Percentiles rank a stretch among this genome's conserved stretches.
Evolutionary conservation across 768 basidiomycete species (phyloP).

Genomic region (Russula olivacea): DNA sequence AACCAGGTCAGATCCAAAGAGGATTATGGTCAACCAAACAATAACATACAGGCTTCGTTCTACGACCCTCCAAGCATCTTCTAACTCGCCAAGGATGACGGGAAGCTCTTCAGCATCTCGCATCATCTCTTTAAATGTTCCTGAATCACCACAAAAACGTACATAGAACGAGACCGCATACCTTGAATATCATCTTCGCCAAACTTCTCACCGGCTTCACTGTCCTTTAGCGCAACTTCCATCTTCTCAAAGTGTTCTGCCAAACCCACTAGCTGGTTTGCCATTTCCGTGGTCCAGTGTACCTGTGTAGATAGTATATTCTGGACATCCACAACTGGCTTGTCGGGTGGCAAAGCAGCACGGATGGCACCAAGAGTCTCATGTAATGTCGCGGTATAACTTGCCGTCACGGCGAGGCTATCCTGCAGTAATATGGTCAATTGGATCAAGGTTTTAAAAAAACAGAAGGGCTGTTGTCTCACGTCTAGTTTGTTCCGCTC

Average conservation of each 20-base stretch:
- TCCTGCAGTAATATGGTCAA: slow-evolving; percentile 39
- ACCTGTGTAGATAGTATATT: slow-evolving; percentile 52
- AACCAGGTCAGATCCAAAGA: slow-evolving; percentile 9
- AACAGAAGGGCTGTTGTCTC: slow-evolving; percentile 27
- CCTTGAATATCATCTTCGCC: slow-evolving; percentile 66
- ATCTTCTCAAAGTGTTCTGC: slow-evolving; percentile 75
- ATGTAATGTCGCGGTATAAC: slow-evolving; percentile 59
- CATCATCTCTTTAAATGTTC: slow-evolving; percentile 56
- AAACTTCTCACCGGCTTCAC: slow-evolving; percentile 62
- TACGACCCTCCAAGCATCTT: slow-evolving; percentile 50
- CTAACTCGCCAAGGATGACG: slow-evolving; percentile 65
- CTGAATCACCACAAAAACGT: not conserved
- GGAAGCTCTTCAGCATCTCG: slow-evolving; percentile 76
- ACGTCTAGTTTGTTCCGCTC: slow-evolving; percentile 67
- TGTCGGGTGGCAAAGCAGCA: slow-evolving; percentile 41
- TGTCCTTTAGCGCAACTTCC: slow-evolving; percentile 58
- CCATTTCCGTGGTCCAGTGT: slow-evolving; percentile 57
- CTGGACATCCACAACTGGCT: slow-evolving; percentile 40
- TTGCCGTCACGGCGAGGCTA: slow-evolving; percentile 53
- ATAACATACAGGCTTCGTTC: slow-evolving; percentile 50
- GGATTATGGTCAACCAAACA: not conserved
- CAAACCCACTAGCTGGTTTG: slow-evolving; percentile 62
- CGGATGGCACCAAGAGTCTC: slow-evolving; percentile 52
- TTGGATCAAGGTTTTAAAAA: slow-evolving; percentile 31
- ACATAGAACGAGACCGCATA: slow-evolving; percentile 26